Evolutionary conservation across 1,139 yeast species (phyloP).

Genomic region (Yamadazyma trypodendri): DNA sequence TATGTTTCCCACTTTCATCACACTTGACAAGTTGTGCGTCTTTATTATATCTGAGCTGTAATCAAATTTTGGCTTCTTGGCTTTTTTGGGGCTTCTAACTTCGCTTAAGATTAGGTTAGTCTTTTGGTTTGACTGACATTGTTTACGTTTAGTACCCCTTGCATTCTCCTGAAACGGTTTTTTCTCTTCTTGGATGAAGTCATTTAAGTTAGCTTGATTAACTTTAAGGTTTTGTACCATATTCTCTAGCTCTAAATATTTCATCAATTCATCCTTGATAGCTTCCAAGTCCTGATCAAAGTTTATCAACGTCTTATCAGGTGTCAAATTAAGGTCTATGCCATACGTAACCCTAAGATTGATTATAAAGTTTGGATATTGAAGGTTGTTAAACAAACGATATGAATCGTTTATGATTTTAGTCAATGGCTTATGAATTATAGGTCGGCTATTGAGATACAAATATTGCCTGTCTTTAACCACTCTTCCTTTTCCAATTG

Average conservation of each 20-base stretch:
- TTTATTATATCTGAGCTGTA: conserved; percentile 6
- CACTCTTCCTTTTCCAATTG: conserved; percentile 68
- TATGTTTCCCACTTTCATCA: background rate
- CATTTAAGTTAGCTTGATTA: conserved; percentile 2
- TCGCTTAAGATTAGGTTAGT: background rate
- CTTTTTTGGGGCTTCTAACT: conserved; percentile 2
- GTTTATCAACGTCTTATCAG: conserved; percentile 55
- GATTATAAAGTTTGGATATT: conserved; percentile 69
- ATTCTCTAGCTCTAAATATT: conserved; percentile 12
- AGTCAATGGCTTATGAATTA: conserved; percentile 51
- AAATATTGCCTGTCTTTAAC: conserved; percentile 72
- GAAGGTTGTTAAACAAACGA: conserved; percentile 66
- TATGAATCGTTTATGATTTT: conserved; percentile 73
- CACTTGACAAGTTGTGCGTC: conserved; percentile 9
- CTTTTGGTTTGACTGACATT: background rate
- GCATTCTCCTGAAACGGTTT: background rate
- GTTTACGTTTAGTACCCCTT: background rate
- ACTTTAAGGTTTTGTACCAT: conserved; percentile 7
- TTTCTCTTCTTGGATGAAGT: background rate
- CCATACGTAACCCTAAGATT: conserved; percentile 53
- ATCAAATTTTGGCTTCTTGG: conserved; percentile 1
- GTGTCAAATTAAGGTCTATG: conserved; percentile 84
- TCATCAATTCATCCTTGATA: conserved; percentile 4
- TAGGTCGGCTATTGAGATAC: conserved; percentile 76
- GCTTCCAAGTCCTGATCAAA: conserved; percentile 7